These are phyloP conservation scores for Pseudogymnoascus sp. DNA, from an alignment of 2,329 filamentous ascomycete species.

Conservation along the genomic window DNA sequence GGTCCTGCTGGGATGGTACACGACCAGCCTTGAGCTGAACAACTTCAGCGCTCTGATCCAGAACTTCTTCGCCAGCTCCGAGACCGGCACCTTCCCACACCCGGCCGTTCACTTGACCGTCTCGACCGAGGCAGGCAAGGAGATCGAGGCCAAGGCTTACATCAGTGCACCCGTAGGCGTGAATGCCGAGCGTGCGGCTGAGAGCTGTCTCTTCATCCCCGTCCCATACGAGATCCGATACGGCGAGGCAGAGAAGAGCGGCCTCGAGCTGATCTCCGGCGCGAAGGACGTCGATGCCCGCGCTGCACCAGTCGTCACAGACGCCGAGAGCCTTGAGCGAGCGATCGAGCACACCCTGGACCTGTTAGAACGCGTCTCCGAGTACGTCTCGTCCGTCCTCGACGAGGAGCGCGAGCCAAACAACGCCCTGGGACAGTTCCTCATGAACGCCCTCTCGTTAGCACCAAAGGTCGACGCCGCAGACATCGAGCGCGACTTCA, in stretches of 20 bases:
- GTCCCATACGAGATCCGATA: conserved; percentile 93
- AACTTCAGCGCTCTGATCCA: conserved; percentile 97
- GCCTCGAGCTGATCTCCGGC: conserved; percentile 72
- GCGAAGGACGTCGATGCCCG: conserved; percentile 74
- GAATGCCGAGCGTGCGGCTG: conserved; percentile 85
- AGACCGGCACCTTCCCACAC: conserved; percentile 93
- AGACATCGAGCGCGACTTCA: conserved; percentile 96
- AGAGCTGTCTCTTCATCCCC: conserved; percentile 95
- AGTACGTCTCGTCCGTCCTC: conserved; percentile 86
- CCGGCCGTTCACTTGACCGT: conserved; percentile 97
- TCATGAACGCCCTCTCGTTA: conserved; percentile 86
- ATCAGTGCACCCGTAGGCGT: conserved; percentile 93
- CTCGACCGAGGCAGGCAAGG: conserved; percentile 76
- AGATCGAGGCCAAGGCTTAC: conserved; percentile 86
- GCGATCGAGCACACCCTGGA: conserved; percentile 80
- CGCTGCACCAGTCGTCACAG: conserved; percentile 64
- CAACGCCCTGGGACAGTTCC: conserved; percentile 84
- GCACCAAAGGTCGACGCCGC: conserved; percentile 88
- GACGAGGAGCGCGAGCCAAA: conserved; percentile 88
- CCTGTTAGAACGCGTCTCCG: conserved; percentile 82
- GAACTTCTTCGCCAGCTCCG: conserved; percentile 97
- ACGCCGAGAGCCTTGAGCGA: conserved; percentile 81
- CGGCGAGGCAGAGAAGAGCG: conserved; percentile 66
- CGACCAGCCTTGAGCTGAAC: conserved; percentile 92
- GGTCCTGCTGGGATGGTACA: conserved; percentile 95